phyloP scores from a whole-genome alignment of 768 basidiomycete genomes.

The Dioszegia aurantiaca region DNA sequence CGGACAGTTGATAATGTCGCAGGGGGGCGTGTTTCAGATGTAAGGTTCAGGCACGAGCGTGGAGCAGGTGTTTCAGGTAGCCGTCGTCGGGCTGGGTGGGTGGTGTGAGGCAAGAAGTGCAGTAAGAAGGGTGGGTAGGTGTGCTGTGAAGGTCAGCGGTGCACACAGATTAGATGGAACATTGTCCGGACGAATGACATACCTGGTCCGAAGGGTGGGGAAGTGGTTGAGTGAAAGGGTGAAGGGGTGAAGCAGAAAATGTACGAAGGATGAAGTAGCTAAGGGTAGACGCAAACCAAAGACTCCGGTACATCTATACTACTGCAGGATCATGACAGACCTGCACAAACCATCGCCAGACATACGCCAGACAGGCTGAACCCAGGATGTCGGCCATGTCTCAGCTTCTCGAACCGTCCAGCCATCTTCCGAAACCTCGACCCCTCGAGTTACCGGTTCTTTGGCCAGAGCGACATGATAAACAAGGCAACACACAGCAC shows the following conservation, averaged over 20 bases:
- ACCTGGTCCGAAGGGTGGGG: neutral
- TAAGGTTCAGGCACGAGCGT: neutral
- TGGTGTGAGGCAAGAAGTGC: too few relatives aligned
- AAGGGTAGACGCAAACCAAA: too few relatives aligned
- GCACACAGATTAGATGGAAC: too few relatives aligned
- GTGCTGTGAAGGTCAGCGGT: neutral
- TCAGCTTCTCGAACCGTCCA: neutral
- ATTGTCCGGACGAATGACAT: neutral
- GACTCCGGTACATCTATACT: too few relatives aligned
- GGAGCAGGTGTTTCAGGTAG: neutral
- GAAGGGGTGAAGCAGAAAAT: neutral
- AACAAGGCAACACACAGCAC: neutral
- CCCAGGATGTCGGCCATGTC: neutral
- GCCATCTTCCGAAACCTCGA: slow-evolving; percentile 1
- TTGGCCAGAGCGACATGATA: neutral
- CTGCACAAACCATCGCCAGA: neutral
- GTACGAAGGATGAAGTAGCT: neutral
- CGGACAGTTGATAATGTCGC: too few relatives aligned
- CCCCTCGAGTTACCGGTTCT: neutral
- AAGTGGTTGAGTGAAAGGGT: neutral
- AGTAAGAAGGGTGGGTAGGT: neutral
- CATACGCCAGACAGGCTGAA: neutral
- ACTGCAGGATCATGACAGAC: too few relatives aligned
- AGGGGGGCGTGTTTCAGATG: slow-evolving; percentile 5
- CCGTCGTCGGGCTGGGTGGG: too few relatives aligned